Percentiles rank a stretch among this genome's conserved stretches.
Evolutionary conservation across 257 asterid species (phyloP).

Genomic region (Prunella vulgaris): DNA sequence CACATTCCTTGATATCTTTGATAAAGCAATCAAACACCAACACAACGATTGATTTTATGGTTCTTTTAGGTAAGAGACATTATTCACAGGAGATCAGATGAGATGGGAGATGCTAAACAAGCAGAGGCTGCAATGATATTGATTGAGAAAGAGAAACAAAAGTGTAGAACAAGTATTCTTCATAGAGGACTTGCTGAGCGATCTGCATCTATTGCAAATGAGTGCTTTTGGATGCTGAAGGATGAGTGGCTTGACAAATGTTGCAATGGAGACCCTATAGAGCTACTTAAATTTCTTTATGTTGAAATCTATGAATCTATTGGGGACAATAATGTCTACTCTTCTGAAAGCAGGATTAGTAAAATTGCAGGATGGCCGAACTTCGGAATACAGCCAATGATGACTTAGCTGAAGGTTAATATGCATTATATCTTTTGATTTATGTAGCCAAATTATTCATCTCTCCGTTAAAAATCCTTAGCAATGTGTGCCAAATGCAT

Average conservation of each 20-base stretch:
- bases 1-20: too few relatives aligned
- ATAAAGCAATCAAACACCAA: too few relatives aligned
- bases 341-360: conserved; percentile 64
- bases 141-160: too few relatives aligned
- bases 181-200: conserved; percentile 97
- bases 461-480: not conserved
- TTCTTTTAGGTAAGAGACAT: too few relatives aligned
- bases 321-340: conserved; percentile 65
- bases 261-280: conserved; percentile 71
- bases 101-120: too few relatives aligned
- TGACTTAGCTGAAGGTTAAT: conserved; percentile 61
- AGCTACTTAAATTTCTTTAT: conserved; percentile 79
- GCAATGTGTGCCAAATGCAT: not conserved
- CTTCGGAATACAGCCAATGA: conserved; percentile 38
- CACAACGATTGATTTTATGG: too few relatives aligned
- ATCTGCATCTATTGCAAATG: conserved; percentile 64
- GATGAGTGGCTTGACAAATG: conserved; percentile 88
- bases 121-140: too few relatives aligned
- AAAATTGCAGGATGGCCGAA: conserved; percentile 61
- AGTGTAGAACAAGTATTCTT: conserved; percentile 74
- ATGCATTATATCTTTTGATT: conserved; percentile 12
- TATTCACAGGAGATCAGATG: too few relatives aligned
- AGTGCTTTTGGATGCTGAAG: conserved; percentile 78
- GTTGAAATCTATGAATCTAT: conserved; percentile 94
- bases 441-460: not conserved